Conservation (phyloP, 352 stramenopile species). For the Phytophthora sp. region DNA sequence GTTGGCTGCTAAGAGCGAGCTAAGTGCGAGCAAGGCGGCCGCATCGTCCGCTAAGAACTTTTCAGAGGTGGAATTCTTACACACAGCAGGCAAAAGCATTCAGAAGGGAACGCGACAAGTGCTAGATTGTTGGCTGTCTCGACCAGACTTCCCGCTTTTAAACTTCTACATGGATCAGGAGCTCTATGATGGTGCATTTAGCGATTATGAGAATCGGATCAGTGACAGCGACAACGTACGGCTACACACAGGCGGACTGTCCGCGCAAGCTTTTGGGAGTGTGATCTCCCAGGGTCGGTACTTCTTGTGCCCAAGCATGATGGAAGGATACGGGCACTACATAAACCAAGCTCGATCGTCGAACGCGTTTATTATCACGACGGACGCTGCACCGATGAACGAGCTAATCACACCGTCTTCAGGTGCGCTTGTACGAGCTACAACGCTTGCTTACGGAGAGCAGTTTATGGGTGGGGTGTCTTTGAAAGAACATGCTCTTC, state of each 20-base stretch:
- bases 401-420: slow-evolving; percentile 50
- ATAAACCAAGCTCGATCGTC: slow-evolving; percentile 65
- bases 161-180: slow-evolving; percentile 50
- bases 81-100: slow-evolving; percentile 50
- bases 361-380: slow-evolving; percentile 51
- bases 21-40: slow-evolving; percentile 3
- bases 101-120: slow-evolving; percentile 52
- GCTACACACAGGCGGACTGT: slow-evolving; percentile 35
- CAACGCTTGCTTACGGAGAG: slow-evolving; percentile 18
- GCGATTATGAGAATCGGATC: slow-evolving; percentile 19
- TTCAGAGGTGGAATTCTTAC: slow-evolving; percentile 40
- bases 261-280: slow-evolving; percentile 33
- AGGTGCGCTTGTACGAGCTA: slow-evolving; percentile 43
- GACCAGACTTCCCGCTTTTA: slow-evolving; percentile 41
- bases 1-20: slow-evolving; percentile 12
- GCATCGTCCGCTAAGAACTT: slow-evolving; percentile 42
- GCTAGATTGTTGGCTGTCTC: slow-evolving; percentile 48
- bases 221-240: slow-evolving; percentile 15
- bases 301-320: slow-evolving; percentile 55
- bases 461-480: slow-evolving; percentile 52
- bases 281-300: slow-evolving; percentile 41
- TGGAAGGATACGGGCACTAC: slow-evolving; percentile 66
- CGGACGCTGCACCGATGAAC: slow-evolving; percentile 57
- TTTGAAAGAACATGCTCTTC: slow-evolving; percentile 31
- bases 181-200: slow-evolving; percentile 32